A percentile compares a stretch with the other conserved stretches of the same genome.
phyloP scores from a whole-genome alignment of 768 basidiomycete species.

The Boletus patriciae region DNA sequence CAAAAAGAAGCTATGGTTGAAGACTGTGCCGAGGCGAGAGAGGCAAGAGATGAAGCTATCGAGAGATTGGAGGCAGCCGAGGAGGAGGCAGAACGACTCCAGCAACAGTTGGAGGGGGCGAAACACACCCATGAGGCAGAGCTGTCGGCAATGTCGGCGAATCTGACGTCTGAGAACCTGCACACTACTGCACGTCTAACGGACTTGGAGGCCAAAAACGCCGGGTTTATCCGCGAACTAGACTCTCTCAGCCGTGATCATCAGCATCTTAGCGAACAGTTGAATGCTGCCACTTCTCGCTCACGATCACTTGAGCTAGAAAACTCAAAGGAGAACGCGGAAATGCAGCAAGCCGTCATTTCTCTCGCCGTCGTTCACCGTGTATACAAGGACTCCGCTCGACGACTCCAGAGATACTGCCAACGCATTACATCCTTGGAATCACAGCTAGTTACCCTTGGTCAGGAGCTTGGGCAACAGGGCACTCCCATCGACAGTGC shows the following conservation, averaged over 20 bases:
- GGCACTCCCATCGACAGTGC: neutral
- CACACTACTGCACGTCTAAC: constrained; percentile 18
- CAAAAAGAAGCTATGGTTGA: constrained; percentile 83
- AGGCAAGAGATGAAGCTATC: constrained; percentile 66
- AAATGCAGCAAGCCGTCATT: constrained; percentile 21
- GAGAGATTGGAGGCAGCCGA: constrained; percentile 59
- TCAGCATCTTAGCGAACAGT: constrained; percentile 10
- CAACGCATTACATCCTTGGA: constrained; percentile 14
- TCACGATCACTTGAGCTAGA: constrained; percentile 14
- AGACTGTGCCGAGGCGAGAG: constrained; percentile 77
- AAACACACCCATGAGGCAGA: constrained; percentile 34
- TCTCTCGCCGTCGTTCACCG: constrained; percentile 25
- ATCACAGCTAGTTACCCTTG: constrained; percentile 14
- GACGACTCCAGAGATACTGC: constrained; percentile 12
- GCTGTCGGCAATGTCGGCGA: constrained; percentile 39
- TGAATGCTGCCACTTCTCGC: constrained; percentile 4
- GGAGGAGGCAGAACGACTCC: constrained; percentile 53
- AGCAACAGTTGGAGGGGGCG: constrained; percentile 24
- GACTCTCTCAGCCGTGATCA: constrained; percentile 11
- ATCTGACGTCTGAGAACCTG: constrained; percentile 37
- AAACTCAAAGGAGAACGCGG: constrained; percentile 1
- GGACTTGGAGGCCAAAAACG: constrained; percentile 17
- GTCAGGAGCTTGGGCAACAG: constrained; percentile 18
- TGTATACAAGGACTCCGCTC: constrained; percentile 15
- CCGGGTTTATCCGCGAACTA: constrained; percentile 14